Conservation (phyloP, 768 basidiomycete genomes). For the Cystobasidiopsis lactophilus region DNA sequence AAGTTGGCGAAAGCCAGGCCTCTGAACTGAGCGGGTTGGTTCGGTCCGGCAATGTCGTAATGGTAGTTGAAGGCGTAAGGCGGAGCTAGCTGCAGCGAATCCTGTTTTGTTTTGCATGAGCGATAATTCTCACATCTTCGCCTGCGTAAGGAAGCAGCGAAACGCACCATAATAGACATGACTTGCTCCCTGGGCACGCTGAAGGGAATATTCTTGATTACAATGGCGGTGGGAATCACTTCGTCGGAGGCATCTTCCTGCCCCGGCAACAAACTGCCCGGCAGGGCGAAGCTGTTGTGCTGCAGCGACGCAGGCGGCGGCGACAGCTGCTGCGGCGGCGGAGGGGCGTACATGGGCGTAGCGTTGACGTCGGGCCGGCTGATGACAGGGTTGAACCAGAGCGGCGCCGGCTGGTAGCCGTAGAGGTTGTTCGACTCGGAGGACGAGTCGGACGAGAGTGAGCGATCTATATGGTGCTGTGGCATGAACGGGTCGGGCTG, state of each 20-base stretch:
- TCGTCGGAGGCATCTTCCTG: conserved; percentile 5
- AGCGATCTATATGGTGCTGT: conserved; percentile 1
- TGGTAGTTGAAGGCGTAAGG: conserved; percentile 99
- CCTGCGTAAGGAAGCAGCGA: not conserved
- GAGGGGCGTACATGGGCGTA: not conserved
- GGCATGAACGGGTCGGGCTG: conserved; percentile 4
- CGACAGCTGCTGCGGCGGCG: not conserved
- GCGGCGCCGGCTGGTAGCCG: not conserved
- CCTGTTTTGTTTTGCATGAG: not conserved
- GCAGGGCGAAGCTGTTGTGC: not conserved
- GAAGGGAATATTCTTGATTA: conserved; percentile 99
- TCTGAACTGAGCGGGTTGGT: conserved; percentile 36
- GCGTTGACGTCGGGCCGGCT: not conserved
- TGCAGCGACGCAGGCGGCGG: not conserved
- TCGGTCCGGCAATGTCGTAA: conserved; percentile 9
- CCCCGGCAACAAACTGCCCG: not conserved
- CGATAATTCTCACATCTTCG: too few relatives aligned
- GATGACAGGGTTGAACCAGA: not conserved
- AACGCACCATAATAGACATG: conserved; percentile 78
- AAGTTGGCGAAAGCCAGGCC: conserved; percentile 98
- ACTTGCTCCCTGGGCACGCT: conserved; percentile 91
- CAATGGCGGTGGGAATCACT: conserved; percentile 94
- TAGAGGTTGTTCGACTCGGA: not conserved
- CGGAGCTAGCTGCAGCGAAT: conserved; percentile 56
- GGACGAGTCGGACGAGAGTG: not conserved